Evolutionary conservation across 441 rosid genomes (phyloP).

Genomic region (Corymbia calophylla): DNA sequence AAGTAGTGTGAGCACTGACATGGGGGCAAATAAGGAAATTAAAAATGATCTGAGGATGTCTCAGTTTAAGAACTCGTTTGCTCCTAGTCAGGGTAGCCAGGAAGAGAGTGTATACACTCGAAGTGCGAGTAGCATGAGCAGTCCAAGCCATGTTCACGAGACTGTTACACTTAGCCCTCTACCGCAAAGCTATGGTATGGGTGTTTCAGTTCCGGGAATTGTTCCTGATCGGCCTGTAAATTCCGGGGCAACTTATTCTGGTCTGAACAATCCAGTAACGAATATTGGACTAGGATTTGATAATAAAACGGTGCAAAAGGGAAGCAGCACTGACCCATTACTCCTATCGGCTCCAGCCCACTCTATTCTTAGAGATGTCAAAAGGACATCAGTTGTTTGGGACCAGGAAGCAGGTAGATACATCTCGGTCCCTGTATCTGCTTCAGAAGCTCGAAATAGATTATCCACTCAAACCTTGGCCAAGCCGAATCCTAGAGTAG

Average conservation of each 20-base stretch:
- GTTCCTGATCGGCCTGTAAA: slow-evolving; percentile 36
- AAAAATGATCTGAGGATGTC: slow-evolving; percentile 44
- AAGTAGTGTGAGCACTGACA: slow-evolving; percentile 56
- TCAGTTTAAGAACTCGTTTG: slow-evolving; percentile 46
- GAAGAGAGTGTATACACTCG: slow-evolving; percentile 87
- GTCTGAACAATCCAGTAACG: slow-evolving; percentile 15
- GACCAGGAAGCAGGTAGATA: slow-evolving; percentile 95
- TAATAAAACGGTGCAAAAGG: slow-evolving; percentile 50
- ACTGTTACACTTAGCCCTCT: slow-evolving; percentile 78
- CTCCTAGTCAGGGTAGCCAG: slow-evolving; percentile 76
- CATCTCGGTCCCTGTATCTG: slow-evolving; percentile 66
- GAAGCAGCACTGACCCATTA: slow-evolving; percentile 41
- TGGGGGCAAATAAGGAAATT: slow-evolving; percentile 50
- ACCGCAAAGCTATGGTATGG: slow-evolving; percentile 47
- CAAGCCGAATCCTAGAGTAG: slow-evolving; percentile 24
- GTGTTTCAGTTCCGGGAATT: slow-evolving; percentile 31
- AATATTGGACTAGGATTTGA: slow-evolving; percentile 45
- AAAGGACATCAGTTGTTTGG: slow-evolving; percentile 85
- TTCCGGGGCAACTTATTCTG: slow-evolving; percentile 21
- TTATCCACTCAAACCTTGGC: slow-evolving; percentile 16
- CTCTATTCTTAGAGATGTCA: slow-evolving; percentile 68
- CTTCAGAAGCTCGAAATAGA: slow-evolving; percentile 52
- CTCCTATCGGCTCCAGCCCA: slow-evolving; percentile 56
- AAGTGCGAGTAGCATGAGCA: slow-evolving; percentile 85
- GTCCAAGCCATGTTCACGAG: slow-evolving; percentile 75